phyloP scores from a whole-genome alignment of 2,329 filamentous ascomycete species.

The Fonsecaea nubica region DNA sequence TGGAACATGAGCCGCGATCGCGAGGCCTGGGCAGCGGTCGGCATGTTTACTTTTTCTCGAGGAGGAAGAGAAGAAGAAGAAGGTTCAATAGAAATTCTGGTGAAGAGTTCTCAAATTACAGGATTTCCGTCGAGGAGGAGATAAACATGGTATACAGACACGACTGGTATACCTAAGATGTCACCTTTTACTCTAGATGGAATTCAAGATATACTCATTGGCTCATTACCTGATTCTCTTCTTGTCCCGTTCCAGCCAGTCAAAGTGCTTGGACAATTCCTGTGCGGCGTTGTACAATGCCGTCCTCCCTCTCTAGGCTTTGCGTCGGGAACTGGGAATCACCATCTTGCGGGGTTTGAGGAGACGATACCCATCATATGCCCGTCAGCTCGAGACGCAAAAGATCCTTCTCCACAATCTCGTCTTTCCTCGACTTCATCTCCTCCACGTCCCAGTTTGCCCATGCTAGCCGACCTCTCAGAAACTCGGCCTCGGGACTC shows the following conservation, averaged over 20 bases:
- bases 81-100: no score
- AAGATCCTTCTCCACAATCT: constrained; percentile 40
- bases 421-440: constrained; percentile 49
- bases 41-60: background rate
- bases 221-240: background rate
- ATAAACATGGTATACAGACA: no score
- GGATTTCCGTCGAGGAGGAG: no score
- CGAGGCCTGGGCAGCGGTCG: background rate
- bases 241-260: background rate
- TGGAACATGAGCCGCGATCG: background rate
- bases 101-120: no score
- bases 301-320: background rate
- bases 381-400: background rate
- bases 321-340: background rate
- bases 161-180: background rate
- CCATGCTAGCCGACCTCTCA: constrained; percentile 49
- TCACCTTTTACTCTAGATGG: background rate
- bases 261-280: background rate
- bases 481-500: constrained; percentile 48
- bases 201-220: background rate
- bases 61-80: background rate
- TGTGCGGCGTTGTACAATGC: background rate
- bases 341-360: no score
- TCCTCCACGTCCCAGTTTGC: constrained; percentile 53
- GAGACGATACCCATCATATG: background rate